Conservation (phyloP, 176 grass and related monocot species). For the Musa acuminata region DNA sequence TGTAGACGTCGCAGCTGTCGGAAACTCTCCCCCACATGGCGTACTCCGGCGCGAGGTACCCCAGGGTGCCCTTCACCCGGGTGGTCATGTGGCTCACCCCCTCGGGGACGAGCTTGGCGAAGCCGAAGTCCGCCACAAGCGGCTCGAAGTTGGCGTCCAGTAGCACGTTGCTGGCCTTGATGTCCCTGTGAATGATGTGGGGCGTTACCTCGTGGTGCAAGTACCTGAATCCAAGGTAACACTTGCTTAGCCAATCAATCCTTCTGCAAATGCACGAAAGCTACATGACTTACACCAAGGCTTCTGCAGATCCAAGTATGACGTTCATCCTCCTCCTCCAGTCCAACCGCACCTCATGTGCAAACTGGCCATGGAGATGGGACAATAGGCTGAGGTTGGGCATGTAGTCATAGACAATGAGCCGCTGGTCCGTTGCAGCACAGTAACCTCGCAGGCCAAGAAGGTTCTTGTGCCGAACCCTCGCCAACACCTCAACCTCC, state of each 20-base stretch:
- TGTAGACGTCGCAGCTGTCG: conserved; percentile 24
- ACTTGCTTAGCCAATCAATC: too few species aligned
- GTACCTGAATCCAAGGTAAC: neutral
- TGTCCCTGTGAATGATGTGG: conserved; percentile 29
- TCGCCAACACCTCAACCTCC: conserved; percentile 56
- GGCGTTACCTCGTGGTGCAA: conserved; percentile 20
- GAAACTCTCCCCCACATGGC: conserved; percentile 25
- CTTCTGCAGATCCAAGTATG: conserved; percentile 39
- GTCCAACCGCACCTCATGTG: conserved; percentile 25
- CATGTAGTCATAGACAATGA: conserved; percentile 85
- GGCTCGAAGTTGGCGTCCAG: conserved; percentile 17
- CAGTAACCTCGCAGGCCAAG: conserved; percentile 60
- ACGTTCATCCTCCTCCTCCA: conserved; percentile 35
- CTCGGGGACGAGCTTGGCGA: conserved; percentile 26
- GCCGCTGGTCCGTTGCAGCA: conserved; percentile 34
- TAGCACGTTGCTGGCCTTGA: conserved; percentile 35
- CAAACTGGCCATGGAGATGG: conserved; percentile 56
- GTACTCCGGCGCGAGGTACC: conserved; percentile 25
- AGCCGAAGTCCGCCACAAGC: conserved; percentile 24
- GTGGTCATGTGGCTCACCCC: conserved; percentile 27
- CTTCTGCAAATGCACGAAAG: too few species aligned
- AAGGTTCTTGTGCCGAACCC: conserved; percentile 53
- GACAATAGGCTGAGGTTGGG: conserved; percentile 60
- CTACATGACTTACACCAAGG: conserved; percentile 26
- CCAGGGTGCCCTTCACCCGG: conserved; percentile 17